A percentile compares a stretch with the other conserved stretches of the same genome.
These are phyloP conservation scores for Suillus placidus DNA, from an alignment of 768 basidiomycete genomes.

Conservation along the genomic window DNA sequence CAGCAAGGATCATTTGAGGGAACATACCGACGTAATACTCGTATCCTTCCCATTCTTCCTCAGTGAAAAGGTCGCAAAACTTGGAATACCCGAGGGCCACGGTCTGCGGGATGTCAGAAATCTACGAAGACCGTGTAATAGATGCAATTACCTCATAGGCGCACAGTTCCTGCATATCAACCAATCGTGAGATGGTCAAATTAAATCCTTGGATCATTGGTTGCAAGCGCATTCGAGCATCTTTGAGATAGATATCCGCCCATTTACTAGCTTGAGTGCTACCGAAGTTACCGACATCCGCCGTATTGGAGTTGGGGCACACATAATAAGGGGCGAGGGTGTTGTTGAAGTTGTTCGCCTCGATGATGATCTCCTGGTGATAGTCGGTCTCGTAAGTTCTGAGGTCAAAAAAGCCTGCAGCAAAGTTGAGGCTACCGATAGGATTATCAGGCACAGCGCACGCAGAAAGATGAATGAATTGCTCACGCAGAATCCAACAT, in stretches of 20 bases:
- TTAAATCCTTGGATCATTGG: conserved; percentile 35
- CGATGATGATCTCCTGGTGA: conserved; percentile 51
- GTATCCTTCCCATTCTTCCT: conserved; percentile 54
- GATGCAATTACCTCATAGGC: conserved; percentile 39
- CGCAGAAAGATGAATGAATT: not conserved
- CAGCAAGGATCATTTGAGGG: not conserved
- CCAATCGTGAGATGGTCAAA: conserved; percentile 32
- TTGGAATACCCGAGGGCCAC: conserved; percentile 52
- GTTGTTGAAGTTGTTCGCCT: conserved; percentile 47
- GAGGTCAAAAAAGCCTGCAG: conserved; percentile 52
- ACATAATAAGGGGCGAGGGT: conserved; percentile 46
- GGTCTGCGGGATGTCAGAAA: conserved; percentile 31
- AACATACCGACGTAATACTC: conserved; percentile 42
- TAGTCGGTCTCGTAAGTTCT: conserved; percentile 44
- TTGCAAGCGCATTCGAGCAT: conserved; percentile 39
- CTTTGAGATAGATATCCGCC: conserved; percentile 42
- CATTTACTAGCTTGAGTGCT: conserved; percentile 32
- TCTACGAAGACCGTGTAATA: not conserved
- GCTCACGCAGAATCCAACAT: conserved; percentile 38
- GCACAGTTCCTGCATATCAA: conserved; percentile 41
- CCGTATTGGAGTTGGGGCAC: conserved; percentile 35
- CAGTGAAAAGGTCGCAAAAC: conserved; percentile 54
- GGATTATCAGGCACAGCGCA: conserved; percentile 23
- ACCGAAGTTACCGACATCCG: conserved; percentile 25
- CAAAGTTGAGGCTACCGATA: conserved; percentile 44